These are phyloP conservation scores for Ordospora colligata DNA, from an alignment of 371 early-diverging fungal species.

Conservation along the genomic window DNA sequence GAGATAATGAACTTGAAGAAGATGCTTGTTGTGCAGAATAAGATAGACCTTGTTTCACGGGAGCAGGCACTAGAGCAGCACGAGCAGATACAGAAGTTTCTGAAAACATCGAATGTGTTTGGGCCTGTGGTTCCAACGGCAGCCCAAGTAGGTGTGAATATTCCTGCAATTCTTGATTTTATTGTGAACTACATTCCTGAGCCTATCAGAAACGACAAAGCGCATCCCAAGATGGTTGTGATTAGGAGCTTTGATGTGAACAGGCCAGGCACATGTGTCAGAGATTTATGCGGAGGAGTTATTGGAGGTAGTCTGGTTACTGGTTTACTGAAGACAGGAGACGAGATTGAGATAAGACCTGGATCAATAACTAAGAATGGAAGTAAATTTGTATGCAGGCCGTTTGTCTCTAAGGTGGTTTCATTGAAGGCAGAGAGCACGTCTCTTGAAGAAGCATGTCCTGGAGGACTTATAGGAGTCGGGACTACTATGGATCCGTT, in stretches of 20 bases:
- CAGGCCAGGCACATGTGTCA: slow-evolving; percentile 91
- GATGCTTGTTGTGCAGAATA: slow-evolving; percentile 97
- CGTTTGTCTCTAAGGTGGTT: slow-evolving; percentile 81
- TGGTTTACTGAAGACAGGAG: slow-evolving; percentile 85
- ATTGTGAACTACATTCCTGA: slow-evolving; percentile 93
- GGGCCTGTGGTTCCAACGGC: slow-evolving; percentile 98
- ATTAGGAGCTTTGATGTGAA: slow-evolving; percentile 99
- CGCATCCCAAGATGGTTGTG: slow-evolving; percentile 84
- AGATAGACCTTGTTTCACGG: slow-evolving; percentile 94
- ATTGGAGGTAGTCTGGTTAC: slow-evolving; percentile 95
- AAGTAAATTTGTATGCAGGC: slow-evolving; percentile 74
- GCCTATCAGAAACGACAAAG: slow-evolving; percentile 80
- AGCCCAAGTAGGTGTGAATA: slow-evolving; percentile 95
- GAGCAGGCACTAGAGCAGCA: slow-evolving; percentile 84
- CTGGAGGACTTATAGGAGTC: slow-evolving; percentile 98
- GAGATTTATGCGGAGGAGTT: slow-evolving; percentile 93
- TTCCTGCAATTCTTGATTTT: slow-evolving; percentile 95
- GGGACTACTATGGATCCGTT: slow-evolving; percentile 97
- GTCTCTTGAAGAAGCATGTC: slow-evolving; percentile 85
- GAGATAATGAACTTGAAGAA: slow-evolving; percentile 96
- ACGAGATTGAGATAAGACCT: slow-evolving; percentile 96
- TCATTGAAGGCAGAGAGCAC: slow-evolving; percentile 85
- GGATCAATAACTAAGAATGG: slow-evolving; percentile 82
- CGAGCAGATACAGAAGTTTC: slow-evolving; percentile 80
- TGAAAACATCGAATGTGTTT: slow-evolving; percentile 77